These are phyloP conservation scores for Isoetes taiwanensis DNA, from an alignment of 75 land plant genomes.

Conservation along the genomic window DNA sequence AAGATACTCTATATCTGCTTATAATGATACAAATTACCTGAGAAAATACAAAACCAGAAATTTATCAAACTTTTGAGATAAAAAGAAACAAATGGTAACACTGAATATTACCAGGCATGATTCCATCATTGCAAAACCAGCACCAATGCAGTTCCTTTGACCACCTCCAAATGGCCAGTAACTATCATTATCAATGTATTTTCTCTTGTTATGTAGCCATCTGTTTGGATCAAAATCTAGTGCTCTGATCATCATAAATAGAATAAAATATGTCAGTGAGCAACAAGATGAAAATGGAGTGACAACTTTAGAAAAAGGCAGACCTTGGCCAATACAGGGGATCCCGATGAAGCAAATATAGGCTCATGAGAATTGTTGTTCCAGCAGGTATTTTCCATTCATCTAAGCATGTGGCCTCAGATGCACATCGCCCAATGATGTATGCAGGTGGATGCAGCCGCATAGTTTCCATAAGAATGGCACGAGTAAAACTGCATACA, in stretches of 20 bases:
- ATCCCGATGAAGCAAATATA: slow-evolving; percentile 28
- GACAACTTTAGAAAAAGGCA: neutral
- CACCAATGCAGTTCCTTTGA: neutral
- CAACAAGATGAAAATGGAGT: neutral
- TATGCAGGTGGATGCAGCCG: slow-evolving; percentile 27
- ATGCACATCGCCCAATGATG: slow-evolving; percentile 27
- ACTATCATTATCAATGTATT: slow-evolving; percentile 19
- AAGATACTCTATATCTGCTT: slow-evolving; percentile 8
- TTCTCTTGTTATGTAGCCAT: slow-evolving; percentile 15
- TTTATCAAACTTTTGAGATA: neutral
- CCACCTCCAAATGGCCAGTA: slow-evolving; percentile 20
- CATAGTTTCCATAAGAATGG: slow-evolving; percentile 23
- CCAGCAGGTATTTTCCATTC: slow-evolving; percentile 15
- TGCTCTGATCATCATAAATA: slow-evolving; percentile 9
- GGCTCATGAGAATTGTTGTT: slow-evolving; percentile 21
- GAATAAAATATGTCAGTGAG: slow-evolving; percentile 1
- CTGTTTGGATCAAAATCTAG: slow-evolving; percentile 19
- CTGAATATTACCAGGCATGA: neutral
- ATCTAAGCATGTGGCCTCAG: slow-evolving; percentile 9
- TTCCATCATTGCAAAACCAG: neutral
- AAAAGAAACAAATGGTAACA: neutral
- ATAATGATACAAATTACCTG: slow-evolving; percentile 15
- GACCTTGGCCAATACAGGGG: slow-evolving; percentile 25
- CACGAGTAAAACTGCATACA: slow-evolving; percentile 15
- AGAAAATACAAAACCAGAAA: neutral